Conservation (phyloP, 2,329 filamentous ascomycete species). For the Chrysosporium queenslandicum region DNA sequence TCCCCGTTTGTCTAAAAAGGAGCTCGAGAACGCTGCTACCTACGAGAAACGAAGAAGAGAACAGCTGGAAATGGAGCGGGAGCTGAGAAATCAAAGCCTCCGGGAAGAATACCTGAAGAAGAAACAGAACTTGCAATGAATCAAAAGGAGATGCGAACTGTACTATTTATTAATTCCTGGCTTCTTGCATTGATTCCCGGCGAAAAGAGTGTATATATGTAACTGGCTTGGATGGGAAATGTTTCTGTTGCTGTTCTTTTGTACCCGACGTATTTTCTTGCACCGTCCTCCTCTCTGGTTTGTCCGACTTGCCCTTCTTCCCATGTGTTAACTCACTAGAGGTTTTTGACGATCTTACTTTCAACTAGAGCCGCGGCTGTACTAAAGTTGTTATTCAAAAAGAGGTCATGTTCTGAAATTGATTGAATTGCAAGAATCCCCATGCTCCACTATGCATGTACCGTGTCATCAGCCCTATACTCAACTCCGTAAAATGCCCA, state of each 20-base stretch:
- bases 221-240: conserved; percentile 1
- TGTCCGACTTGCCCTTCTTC: background rate
- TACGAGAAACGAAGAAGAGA: conserved; percentile 25
- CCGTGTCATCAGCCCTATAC: no score
- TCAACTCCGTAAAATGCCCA: no score
- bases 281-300: background rate
- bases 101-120: conserved; percentile 13
- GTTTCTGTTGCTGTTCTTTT: background rate
- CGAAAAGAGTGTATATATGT: background rate
- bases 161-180: conserved; percentile 1
- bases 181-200: background rate
- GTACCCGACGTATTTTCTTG: background rate
- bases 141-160: background rate
- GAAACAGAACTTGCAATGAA: conserved; percentile 1
- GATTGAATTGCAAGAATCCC: no score
- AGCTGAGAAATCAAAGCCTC: conserved; percentile 24
- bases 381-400: no score
- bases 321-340: background rate
- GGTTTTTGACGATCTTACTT: no score
- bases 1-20: conserved; percentile 24
- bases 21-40: conserved; percentile 25
- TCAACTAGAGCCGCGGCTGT: no score
- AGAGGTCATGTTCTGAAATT: no score
- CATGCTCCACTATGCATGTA: no score
- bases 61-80: conserved; percentile 25